These are phyloP conservation scores for Rhazya stricta DNA, from an alignment of 257 asterid genomes.

Conservation along the genomic window DNA sequence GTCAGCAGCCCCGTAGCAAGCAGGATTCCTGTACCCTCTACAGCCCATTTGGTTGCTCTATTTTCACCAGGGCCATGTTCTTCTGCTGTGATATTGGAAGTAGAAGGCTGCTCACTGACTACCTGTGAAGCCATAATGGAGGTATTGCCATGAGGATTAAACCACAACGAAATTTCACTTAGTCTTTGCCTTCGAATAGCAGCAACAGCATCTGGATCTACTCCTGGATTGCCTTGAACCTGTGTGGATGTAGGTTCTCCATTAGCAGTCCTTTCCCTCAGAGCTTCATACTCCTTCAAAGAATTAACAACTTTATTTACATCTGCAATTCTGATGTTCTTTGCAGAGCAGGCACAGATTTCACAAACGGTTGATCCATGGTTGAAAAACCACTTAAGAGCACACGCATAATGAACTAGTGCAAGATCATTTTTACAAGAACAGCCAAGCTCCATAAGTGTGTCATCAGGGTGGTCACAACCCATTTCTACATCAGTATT, in stretches of 20 bases:
- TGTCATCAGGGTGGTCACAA: constrained; percentile 48
- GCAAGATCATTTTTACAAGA: constrained; percentile 87
- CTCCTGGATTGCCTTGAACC: constrained; percentile 37
- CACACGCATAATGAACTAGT: constrained; percentile 83
- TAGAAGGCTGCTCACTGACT: constrained; percentile 51
- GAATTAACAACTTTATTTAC: constrained; percentile 59
- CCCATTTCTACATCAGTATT: constrained; percentile 67
- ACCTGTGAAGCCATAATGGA: constrained; percentile 40
- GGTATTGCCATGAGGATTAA: constrained; percentile 59
- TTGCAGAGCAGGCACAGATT: constrained; percentile 70
- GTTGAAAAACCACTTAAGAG: constrained; percentile 87
- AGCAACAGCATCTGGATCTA: constrained; percentile 94
- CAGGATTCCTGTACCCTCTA: constrained; percentile 78
- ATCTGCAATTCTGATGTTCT: constrained; percentile 51
- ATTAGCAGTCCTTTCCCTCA: constrained; percentile 56
- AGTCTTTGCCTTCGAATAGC: constrained; percentile 88
- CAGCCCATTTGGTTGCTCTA: constrained; percentile 81
- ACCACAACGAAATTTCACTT: constrained; percentile 84
- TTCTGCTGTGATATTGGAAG: constrained; percentile 43
- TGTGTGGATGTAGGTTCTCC: constrained; percentile 73
- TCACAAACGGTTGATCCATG: constrained; percentile 88
- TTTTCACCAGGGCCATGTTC: constrained; percentile 55
- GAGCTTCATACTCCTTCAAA: constrained; percentile 65
- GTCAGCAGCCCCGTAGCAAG: constrained; percentile 91
- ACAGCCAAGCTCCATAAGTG: constrained; percentile 75